phyloP scores from a whole-genome alignment of 2,329 filamentous ascomycete species.

The Zymoseptoria brevis region DNA sequence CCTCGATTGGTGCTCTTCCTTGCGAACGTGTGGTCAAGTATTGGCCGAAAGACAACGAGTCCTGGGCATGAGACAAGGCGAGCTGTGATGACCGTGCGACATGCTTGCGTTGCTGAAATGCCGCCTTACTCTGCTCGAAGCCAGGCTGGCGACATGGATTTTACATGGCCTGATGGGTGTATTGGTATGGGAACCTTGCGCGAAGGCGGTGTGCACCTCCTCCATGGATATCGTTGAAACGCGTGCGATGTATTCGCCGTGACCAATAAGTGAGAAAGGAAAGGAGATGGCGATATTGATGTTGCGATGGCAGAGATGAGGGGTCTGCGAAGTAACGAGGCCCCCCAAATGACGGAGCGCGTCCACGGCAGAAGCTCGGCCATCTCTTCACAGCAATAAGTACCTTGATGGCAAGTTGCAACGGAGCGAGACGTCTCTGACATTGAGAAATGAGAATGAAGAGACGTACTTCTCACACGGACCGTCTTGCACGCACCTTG shows the following conservation, averaged over 20 bases:
- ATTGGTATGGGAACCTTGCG: no score
- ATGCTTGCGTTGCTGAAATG: not conserved
- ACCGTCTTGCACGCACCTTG: no score
- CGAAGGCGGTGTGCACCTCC: not conserved
- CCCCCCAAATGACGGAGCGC: not conserved
- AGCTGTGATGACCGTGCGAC: not conserved
- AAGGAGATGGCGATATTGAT: not conserved
- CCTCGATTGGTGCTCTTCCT: not conserved
- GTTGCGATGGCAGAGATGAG: not conserved
- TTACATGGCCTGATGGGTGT: not conserved
- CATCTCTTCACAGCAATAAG: not conserved
- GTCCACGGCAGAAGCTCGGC: not conserved
- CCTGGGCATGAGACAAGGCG: not conserved
- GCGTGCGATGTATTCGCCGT: not conserved
- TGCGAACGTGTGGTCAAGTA: not conserved
- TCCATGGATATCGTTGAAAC: not conserved
- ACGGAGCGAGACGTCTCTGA: not conserved
- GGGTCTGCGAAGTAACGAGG: not conserved
- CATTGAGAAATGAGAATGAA: not conserved
- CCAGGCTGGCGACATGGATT: not conserved
- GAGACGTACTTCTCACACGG: not conserved
- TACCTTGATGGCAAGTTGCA: not conserved
- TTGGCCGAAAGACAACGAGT: no score
- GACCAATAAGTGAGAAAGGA: not conserved
- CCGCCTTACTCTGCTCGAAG: not conserved